These are phyloP conservation scores for Austropuccinia psidii DNA, from an alignment of 1,284 basidiomycete genomes.

Conservation along the genomic window DNA sequence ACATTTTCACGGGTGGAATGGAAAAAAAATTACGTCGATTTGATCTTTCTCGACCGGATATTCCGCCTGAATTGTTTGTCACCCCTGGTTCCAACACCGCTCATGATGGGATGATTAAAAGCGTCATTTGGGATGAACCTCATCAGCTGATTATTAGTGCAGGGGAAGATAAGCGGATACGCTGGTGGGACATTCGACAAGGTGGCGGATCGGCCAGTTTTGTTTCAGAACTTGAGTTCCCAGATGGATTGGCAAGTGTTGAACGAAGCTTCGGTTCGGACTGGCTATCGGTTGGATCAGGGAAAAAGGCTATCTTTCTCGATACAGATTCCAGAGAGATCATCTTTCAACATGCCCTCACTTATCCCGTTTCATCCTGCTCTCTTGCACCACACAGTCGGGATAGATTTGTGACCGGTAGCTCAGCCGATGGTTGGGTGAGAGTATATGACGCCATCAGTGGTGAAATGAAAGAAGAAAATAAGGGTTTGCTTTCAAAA, in stretches of 20 bases:
- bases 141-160: slow-evolving; percentile 72
- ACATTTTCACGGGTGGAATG: slow-evolving; percentile 83
- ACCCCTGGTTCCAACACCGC: slow-evolving; percentile 38
- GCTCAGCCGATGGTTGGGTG: slow-evolving; percentile 86
- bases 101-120: slow-evolving; percentile 84
- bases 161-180: slow-evolving; percentile 81
- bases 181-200: slow-evolving; percentile 93
- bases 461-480: slow-evolving; percentile 79
- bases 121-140: slow-evolving; percentile 83
- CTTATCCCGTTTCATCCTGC: slow-evolving; percentile 55
- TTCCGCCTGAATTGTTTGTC: slow-evolving; percentile 29
- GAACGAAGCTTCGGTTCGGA: slow-evolving; percentile 77
- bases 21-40: slow-evolving; percentile 97
- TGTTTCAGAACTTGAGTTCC: slow-evolving; percentile 64
- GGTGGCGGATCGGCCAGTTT: slow-evolving; percentile 52
- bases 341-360: slow-evolving; percentile 22
- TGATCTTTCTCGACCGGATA: slow-evolving; percentile 59
- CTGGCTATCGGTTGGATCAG: slow-evolving; percentile 78
- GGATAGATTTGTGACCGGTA: slow-evolving; percentile 90
- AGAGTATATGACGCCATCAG: slow-evolving; percentile 75
- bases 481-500: slow-evolving; percentile 57
- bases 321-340: slow-evolving; percentile 50
- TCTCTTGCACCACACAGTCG: slow-evolving; percentile 65
- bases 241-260: slow-evolving; percentile 82
- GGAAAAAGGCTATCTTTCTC: slow-evolving; percentile 78